Base-by-base conservation (phyloP, 257 asterid species). In the Solanum paucissectum region DNA sequence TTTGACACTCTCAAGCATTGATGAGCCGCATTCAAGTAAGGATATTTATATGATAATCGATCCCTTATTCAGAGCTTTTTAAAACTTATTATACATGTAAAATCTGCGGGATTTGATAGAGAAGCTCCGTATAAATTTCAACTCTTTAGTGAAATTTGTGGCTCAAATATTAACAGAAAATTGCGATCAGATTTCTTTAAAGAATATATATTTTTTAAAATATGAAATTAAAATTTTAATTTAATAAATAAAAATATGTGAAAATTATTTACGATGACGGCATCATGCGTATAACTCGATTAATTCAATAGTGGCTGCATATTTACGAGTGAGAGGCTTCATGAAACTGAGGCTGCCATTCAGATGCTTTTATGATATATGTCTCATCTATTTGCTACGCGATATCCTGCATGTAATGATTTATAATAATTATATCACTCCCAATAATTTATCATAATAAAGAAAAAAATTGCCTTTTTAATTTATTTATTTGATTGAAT, bases 21-120 rank as follows among this genome's bases (percentile, higher is more conserved):
- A 10, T 18, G n/a, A 2, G 64, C 10, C 64, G n/a, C 64, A 55
- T 55, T 55, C 25, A 55, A 55, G 64, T 55, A 1, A 3, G 25
- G 25, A 20, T 55, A 55, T 3, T 55, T 55, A 20, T 20, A 20
- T 1, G 11, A 55, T 20, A 44, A 52, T 55, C 66, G 5, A 20
- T 49, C 60, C 21, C 60, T 49, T 49, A 49, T 55, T 55, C 64
- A 7, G 4, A 2, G 4, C 7, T 55, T 55, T 20, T 55, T 18
- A 2, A 14, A 49, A 14, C 62, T 52, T 52, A 52, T 52, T 16
- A 52, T 16, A 52, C 8, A 5, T 49, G 21, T 49, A 52, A 52
- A 52, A 55, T 16, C 4, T 0, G 4, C 10, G 0, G 8, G 3
- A 52, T 18, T 2, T 18, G 10, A 5, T 6, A 52, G 2, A 52